Conservation (phyloP, 2,329 filamentous ascomycete genomes). For the Fusarium sp. region DNA sequence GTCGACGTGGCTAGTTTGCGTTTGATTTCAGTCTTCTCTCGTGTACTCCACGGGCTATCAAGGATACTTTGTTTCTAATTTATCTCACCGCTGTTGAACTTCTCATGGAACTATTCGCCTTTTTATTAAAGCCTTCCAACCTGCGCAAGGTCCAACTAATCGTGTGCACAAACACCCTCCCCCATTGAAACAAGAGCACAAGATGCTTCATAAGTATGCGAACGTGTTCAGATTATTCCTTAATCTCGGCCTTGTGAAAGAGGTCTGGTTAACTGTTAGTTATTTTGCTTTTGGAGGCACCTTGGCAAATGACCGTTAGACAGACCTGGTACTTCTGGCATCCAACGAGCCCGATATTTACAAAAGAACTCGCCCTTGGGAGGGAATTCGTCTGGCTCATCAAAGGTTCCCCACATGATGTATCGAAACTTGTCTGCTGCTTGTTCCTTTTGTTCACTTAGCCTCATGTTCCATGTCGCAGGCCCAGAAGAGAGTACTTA, state of each 20-base stretch:
- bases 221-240: not conserved
- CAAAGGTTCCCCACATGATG: constrained; percentile 60
- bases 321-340: constrained; percentile 39
- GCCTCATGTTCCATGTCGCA: not conserved
- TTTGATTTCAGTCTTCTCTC: no score
- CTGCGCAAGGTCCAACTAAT: no score
- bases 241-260: constrained; percentile 28
- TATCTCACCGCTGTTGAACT: no score
- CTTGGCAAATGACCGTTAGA: fast-evolving
- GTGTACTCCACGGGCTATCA: no score
- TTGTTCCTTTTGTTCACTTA: constrained; percentile 47
- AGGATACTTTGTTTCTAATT: no score
- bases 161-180: no score
- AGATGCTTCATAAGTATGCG: not conserved
- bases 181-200: no score
- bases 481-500: not conserved
- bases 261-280: not conserved
- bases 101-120: no score
- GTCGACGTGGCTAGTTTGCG: no score
- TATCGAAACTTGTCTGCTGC: constrained; percentile 59
- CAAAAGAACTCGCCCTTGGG: constrained; percentile 68
- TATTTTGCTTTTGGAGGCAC: fast-evolving
- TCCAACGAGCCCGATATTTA: constrained; percentile 59
- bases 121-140: no score
- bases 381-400: constrained; percentile 59